Evolutionary conservation across 1,284 basidiomycete genomes (phyloP).

Genomic region (Ganoderma sinense): DNA sequence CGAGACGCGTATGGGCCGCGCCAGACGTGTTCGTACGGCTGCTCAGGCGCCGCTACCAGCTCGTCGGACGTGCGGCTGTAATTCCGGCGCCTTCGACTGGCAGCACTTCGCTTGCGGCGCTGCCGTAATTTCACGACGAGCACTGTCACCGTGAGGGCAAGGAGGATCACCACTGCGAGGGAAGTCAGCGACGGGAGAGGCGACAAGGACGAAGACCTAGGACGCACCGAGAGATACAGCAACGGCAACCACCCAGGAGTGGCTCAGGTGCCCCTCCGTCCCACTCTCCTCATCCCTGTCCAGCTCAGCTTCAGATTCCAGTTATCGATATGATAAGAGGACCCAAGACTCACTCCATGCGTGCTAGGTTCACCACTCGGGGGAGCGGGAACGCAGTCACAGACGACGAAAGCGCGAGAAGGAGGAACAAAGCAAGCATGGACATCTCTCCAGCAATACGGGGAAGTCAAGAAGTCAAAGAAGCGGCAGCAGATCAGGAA

Average conservation of each 20-base stretch:
- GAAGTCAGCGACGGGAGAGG: background rate
- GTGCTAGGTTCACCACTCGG: background rate
- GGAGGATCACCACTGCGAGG: slow-evolving; percentile 17
- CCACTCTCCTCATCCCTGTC: slow-evolving; percentile 6
- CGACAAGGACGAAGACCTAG: background rate
- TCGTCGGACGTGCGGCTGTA: slow-evolving; percentile 8
- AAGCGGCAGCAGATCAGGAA: background rate
- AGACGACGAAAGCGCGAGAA: background rate
- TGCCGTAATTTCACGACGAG: slow-evolving; percentile 27
- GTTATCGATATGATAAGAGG: background rate
- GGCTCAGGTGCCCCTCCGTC: slow-evolving; percentile 24
- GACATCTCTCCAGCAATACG: background rate
- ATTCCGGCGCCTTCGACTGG: slow-evolving; percentile 1
- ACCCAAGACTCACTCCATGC: background rate
- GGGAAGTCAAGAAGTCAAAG: background rate
- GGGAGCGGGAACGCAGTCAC: background rate
- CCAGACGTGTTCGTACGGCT: slow-evolving; percentile 13
- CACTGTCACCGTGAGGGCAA: slow-evolving; percentile 16
- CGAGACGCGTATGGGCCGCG: slow-evolving; percentile 18
- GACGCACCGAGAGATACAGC: slow-evolving; percentile 21
- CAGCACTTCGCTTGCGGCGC: slow-evolving; percentile 5
- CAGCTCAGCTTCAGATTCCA: background rate
- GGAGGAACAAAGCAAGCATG: background rate
- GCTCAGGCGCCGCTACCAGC: slow-evolving; percentile 8
- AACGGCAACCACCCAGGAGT: slow-evolving; percentile 25